Base-by-base conservation (phyloP, 139 green algal genomes). In the Micractinium sp. region DNA sequence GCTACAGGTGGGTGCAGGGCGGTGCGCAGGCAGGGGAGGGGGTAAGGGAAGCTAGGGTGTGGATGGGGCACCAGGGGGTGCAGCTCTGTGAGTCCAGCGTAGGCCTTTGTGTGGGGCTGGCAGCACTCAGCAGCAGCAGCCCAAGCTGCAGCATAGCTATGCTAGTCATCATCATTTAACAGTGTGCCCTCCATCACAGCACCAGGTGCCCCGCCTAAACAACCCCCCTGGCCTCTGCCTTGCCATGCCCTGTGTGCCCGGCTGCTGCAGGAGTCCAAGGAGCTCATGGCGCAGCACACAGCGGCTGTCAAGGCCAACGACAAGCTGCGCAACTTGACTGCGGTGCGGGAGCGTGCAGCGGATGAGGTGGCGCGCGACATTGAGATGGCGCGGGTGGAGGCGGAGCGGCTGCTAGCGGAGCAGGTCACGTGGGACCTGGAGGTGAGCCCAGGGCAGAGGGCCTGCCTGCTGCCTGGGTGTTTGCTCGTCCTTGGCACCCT, bases 201-300 rank as follows among this genome's bases (percentile, higher is more conserved):
- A 56, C 47, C 47, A 56, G 9, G 1, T 2, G 25, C 67, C 33
- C 25, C 67, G 23, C 71, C 7, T n/a, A n/a, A n/a, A n/a, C 16
- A 7, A 38, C 31, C 31, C 7, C 31, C 71, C 15, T 33, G 15
- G 0, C 71, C 35, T 15, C 71, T 39, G 31, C 31, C 35, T n/a
- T 77, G 71, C 71, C 35, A 16, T 56, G 47, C 47, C 47, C 9
- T 56, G 47, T 56, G 47, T 56, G 47, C 47, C 9, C 47, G 47
- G 47, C 47, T 31, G 76, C 81, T 47, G 67, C 63, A 87, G 85
- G 85, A 89, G 74, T 56, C 56, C 81, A 88, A 73, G 87, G 63
- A 89, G 71, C 41, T 93, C 78, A 75, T 90, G 56, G 15, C 47
- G 85, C 83, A 93, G 88, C 79, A 88, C 76, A n/a, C 73, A 33